Conservation (phyloP, 2,329 filamentous ascomycete genomes). For the Sporothrix humicola region DNA sequence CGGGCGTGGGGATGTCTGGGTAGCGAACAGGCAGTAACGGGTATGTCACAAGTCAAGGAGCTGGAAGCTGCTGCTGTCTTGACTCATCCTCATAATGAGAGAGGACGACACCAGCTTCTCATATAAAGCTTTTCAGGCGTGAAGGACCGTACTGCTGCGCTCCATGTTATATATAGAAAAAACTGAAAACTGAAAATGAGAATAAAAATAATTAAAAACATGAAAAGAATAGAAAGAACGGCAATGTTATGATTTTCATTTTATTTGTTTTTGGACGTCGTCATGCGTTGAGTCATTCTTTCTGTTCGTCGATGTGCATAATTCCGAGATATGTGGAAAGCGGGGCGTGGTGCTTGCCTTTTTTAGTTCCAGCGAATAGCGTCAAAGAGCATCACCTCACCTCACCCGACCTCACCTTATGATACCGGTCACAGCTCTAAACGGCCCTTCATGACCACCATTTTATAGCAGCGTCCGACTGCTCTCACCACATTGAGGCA, state of each 20-base stretch:
- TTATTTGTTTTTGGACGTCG: too few relatives aligned
- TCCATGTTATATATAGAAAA: neutral
- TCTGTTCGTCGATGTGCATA: neutral
- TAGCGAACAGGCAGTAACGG: too few relatives aligned
- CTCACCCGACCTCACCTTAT: neutral
- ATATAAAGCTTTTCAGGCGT: neutral
- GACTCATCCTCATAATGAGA: too few relatives aligned
- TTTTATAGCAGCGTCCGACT: constrained; percentile 16
- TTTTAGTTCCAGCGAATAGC: constrained; percentile 18
- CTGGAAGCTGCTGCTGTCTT: neutral
- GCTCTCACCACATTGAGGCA: neutral
- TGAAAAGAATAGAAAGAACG: neutral
- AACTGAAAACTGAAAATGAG: neutral
- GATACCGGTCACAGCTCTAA: neutral
- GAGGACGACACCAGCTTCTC: neutral
- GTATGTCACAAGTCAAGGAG: neutral
- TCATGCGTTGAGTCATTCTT: too few relatives aligned
- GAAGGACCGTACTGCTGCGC: neutral
- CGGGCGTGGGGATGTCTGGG: neutral
- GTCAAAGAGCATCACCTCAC: constrained; percentile 26
- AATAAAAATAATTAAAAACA: neutral
- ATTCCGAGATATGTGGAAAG: constrained; percentile 3
- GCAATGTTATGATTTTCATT: too few relatives aligned
- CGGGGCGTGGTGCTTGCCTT: constrained; percentile 14
- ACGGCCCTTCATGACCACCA: constrained; percentile 16